phyloP scores from a whole-genome alignment of 345 rosid species.

The Corchorus capsularis region DNA sequence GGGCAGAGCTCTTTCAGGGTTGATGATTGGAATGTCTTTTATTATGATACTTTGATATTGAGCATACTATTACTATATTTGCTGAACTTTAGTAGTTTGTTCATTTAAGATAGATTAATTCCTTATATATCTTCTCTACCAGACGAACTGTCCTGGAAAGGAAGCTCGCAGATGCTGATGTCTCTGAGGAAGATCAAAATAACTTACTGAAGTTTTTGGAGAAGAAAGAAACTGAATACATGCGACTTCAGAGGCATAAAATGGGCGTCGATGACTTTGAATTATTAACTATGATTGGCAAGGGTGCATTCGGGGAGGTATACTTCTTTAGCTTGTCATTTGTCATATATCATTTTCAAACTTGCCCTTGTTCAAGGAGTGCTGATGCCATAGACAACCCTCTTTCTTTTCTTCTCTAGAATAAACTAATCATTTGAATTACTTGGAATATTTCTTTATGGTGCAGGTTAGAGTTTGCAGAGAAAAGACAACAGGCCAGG shows the following conservation, averaged over 20 bases:
- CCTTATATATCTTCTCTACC: neutral
- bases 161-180: slow-evolving; percentile 96
- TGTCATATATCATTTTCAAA: neutral
- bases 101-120: neutral
- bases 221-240: slow-evolving; percentile 94
- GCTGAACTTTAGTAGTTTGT: neutral
- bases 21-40: neutral
- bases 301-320: slow-evolving; percentile 93
- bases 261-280: slow-evolving; percentile 95
- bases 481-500: slow-evolving; percentile 86
- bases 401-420: neutral
- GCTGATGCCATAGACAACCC: neutral
- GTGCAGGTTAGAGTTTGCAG: slow-evolving; percentile 86
- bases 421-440: neutral
- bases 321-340: neutral
- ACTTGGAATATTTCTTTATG: slow-evolving; percentile 23
- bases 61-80: neutral
- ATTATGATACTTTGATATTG: neutral
- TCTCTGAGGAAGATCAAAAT: slow-evolving; percentile 92
- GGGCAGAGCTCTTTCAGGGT: neutral
- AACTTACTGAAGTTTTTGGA: slow-evolving; percentile 89
- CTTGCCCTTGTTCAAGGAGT: neutral
- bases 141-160: slow-evolving; percentile 76
- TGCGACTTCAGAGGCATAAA: slow-evolving; percentile 96
- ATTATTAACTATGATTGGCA: slow-evolving; percentile 78